phyloP scores from a whole-genome alignment of 2,329 filamentous ascomycete genomes.

The Aspergillus proliferans region DNA sequence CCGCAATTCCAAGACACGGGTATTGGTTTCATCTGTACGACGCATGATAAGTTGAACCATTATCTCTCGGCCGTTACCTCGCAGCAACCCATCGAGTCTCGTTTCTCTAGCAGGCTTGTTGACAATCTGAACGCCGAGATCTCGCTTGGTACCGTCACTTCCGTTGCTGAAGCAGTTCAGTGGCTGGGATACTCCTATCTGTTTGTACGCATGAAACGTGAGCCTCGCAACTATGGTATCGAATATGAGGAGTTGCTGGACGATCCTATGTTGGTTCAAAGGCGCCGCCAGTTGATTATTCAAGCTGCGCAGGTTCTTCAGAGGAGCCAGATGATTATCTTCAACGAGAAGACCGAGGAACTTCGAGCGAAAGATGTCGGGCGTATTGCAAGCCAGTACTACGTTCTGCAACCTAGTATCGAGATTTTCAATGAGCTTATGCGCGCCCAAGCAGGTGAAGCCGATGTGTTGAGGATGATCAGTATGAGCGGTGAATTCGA shows the following conservation, averaged over 20 bases:
- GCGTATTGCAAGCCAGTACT: conserved; percentile 94
- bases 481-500: conserved; percentile 97
- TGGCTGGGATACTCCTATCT: conserved; percentile 98
- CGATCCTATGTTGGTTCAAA: conserved; percentile 79
- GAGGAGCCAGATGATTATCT: conserved; percentile 97
- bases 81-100: conserved; percentile 95
- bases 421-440: conserved; percentile 97
- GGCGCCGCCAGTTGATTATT: conserved; percentile 77
- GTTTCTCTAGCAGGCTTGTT: conserved; percentile 85
- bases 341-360: conserved; percentile 90
- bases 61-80: conserved; percentile 91
- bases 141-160: conserved; percentile 87
- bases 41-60: conserved; percentile 84
- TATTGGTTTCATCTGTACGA: conserved; percentile 97
- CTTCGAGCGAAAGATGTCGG: conserved; percentile 91
- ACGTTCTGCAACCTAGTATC: conserved; percentile 87
- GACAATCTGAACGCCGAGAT: conserved; percentile 98
- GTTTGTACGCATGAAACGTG: conserved; percentile 92
- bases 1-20: conserved; percentile 96
- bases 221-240: conserved; percentile 87
- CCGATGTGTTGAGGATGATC: conserved; percentile 92
- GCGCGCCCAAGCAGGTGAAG: conserved; percentile 76
- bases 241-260: conserved; percentile 87
- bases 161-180: conserved; percentile 84
- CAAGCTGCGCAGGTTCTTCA: conserved; percentile 83